Conservation (phyloP, 257 asterid genomes). For the Lavandula angustifolia region DNA sequence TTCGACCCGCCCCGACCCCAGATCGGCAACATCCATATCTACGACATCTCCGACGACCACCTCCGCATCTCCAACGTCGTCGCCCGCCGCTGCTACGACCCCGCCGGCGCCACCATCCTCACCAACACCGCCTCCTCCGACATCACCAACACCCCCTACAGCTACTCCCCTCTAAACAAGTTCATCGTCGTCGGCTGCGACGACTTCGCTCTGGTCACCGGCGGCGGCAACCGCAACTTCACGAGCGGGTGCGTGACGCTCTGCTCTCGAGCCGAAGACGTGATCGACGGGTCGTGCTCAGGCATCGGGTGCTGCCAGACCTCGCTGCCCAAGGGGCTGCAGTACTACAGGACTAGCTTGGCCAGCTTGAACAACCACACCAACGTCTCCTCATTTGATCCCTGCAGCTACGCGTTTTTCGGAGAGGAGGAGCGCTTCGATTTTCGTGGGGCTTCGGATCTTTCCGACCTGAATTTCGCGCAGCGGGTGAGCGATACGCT, state of each 20-base stretch:
- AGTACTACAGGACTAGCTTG: background rate
- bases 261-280: slow-evolving; percentile 45
- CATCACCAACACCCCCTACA: slow-evolving; percentile 41
- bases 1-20: slow-evolving; percentile 33
- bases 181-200: slow-evolving; percentile 71
- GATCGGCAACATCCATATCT: slow-evolving; percentile 18
- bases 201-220: slow-evolving; percentile 43
- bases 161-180: slow-evolving; percentile 55
- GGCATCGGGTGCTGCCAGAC: slow-evolving; percentile 82
- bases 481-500: slow-evolving; percentile 35
- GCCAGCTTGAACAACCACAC: slow-evolving; percentile 40
- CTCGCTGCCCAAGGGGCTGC: slow-evolving; percentile 55
- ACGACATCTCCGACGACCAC: slow-evolving; percentile 53
- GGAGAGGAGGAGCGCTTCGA: slow-evolving; percentile 51
- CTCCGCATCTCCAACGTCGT: slow-evolving; percentile 46
- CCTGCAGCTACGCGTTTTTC: slow-evolving; percentile 68
- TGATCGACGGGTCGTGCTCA: slow-evolving; percentile 47
- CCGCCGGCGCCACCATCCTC: slow-evolving; percentile 21
- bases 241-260: slow-evolving; percentile 55
- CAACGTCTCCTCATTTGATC: slow-evolving; percentile 39
- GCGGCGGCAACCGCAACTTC: slow-evolving; percentile 28
- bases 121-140: slow-evolving; percentile 29
- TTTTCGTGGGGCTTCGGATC: slow-evolving; percentile 53
- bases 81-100: slow-evolving; percentile 46
- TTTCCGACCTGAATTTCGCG: slow-evolving; percentile 47